These are phyloP conservation scores for Aeminium ludgeri DNA, from an alignment of 495 filamentous ascomycete genomes.

Conservation along the genomic window DNA sequence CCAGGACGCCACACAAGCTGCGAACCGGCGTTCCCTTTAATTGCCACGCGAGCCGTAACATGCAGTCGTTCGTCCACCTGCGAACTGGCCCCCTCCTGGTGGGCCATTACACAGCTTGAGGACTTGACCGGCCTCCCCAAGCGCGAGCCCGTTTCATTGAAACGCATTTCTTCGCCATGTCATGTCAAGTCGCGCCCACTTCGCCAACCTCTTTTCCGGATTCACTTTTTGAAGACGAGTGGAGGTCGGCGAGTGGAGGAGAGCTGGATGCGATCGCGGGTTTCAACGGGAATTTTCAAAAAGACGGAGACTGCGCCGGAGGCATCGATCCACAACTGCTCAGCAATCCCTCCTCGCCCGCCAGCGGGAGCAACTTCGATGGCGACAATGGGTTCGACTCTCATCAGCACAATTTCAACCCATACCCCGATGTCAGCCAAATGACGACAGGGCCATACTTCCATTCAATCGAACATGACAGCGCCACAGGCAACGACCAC, in stretches of 20 bases:
- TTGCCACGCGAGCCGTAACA: too few species aligned
- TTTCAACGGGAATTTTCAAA: slow-evolving; percentile 7
- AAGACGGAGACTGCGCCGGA: background rate
- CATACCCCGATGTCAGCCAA: too few species aligned
- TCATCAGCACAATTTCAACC: background rate
- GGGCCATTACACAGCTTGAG: too few species aligned
- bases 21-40: too few species aligned
- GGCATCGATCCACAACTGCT: slow-evolving; percentile 8
- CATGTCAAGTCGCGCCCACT: background rate
- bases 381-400: background rate
- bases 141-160: too few species aligned
- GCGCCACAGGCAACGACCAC: background rate
- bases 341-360: slow-evolving; percentile 6
- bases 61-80: too few species aligned
- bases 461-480: background rate
- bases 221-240: slow-evolving; percentile 3
- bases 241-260: background rate
- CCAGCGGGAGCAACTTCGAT: background rate
- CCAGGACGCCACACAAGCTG: too few species aligned
- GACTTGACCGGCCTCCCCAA: too few species aligned
- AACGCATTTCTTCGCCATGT: background rate
- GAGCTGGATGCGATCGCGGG: slow-evolving; percentile 6
- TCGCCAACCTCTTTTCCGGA: background rate
- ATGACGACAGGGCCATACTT: background rate
- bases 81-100: too few species aligned